Percentiles rank a stretch among this genome's conserved stretches.
These are phyloP conservation scores for Carpinus fangiana DNA, from an alignment of 306 rosid genomes.

Conservation along the genomic window DNA sequence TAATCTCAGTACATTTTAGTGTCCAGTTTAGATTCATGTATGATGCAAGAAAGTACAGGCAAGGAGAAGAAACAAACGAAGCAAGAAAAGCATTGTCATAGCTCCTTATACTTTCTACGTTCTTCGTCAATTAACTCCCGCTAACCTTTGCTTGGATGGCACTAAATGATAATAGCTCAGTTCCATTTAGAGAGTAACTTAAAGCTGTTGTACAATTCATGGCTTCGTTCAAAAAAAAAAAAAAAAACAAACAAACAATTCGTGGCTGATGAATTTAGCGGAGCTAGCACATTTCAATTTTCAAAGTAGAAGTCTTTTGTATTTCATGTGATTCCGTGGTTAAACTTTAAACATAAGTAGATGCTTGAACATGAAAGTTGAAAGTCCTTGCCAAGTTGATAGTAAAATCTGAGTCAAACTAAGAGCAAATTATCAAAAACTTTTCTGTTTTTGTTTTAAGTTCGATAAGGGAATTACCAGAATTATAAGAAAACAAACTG, in stretches of 20 bases:
- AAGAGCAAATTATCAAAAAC: too few relatives aligned
- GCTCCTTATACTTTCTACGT: too few relatives aligned
- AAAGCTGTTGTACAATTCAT: conserved; percentile 17
- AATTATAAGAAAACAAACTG: conserved; percentile 3
- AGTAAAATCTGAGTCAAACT: too few relatives aligned
- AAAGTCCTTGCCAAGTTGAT: conserved; percentile 10
- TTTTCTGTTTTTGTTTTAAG: too few relatives aligned
- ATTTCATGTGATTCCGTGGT: neutral
- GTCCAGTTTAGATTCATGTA: neutral
- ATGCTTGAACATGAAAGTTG: conserved; percentile 3
- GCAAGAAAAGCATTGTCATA: neutral
- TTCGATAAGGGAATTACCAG: neutral
- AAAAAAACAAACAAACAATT: too few relatives aligned
- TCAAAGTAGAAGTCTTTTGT: neutral
- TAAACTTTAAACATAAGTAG: neutral
- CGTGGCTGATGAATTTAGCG: conserved; percentile 11
- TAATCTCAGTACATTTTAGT: neutral
- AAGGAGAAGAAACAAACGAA: neutral
- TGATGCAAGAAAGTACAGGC: neutral
- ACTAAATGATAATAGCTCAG: conserved; percentile 11
- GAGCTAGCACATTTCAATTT: conserved; percentile 14
- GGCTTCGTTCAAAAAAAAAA: too few relatives aligned
- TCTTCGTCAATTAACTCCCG: too few relatives aligned
- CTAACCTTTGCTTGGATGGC: conserved; percentile 24
- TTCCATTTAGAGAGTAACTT: conserved; percentile 19